Conservation (phyloP, 257 asterid species). For the Solanum ahanhuiri region DNA sequence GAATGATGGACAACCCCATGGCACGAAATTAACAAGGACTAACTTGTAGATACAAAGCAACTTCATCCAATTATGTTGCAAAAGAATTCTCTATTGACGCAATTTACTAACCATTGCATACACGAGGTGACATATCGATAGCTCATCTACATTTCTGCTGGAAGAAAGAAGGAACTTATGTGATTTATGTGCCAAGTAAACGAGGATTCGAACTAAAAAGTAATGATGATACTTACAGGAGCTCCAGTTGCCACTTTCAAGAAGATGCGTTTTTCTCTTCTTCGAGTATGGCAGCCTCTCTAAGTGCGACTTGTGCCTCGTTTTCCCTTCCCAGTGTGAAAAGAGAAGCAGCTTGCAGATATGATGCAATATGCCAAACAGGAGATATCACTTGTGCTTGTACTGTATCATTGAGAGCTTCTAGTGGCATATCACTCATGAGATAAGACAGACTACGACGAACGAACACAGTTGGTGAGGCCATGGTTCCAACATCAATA, state of each 20-base stretch:
- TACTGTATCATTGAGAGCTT: constrained; percentile 77
- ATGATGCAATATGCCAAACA: constrained; percentile 73
- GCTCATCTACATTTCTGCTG: neutral
- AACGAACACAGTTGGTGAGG: constrained; percentile 32
- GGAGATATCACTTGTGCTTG: constrained; percentile 76
- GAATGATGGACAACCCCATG: neutral
- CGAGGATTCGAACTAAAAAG: neutral
- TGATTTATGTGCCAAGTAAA: neutral
- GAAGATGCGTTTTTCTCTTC: constrained; percentile 35
- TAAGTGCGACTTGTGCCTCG: constrained; percentile 72
- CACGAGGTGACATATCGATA: neutral
- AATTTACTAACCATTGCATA: neutral
- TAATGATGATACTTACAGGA: neutral
- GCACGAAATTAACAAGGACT: constrained; percentile 11
- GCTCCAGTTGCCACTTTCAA: constrained; percentile 3
- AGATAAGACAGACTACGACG: constrained; percentile 50
- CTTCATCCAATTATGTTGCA: constrained; percentile 6
- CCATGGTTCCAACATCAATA: constrained; percentile 30
- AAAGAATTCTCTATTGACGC: neutral
- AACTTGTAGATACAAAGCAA: constrained; percentile 10
- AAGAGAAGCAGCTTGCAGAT: constrained; percentile 81
- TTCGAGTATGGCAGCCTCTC: constrained; percentile 72
- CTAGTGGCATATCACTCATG: constrained; percentile 65
- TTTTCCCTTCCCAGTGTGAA: constrained; percentile 63
- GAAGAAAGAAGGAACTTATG: neutral